Base-by-base conservation (phyloP, 768 basidiomycete genomes). In the Rossbeevera mucosa region DNA sequence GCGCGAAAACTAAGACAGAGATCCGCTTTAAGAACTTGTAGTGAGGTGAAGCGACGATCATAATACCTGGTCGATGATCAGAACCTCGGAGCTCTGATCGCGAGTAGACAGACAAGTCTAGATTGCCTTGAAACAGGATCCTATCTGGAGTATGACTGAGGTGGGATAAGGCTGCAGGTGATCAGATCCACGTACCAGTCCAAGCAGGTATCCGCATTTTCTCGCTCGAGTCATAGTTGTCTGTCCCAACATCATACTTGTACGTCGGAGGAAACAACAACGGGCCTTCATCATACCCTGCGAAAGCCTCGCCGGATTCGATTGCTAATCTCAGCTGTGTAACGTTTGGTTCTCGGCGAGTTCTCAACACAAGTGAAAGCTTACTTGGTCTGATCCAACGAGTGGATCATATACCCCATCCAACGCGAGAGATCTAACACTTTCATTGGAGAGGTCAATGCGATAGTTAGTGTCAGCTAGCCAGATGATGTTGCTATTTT, bases 201-300 rank as follows among this genome's bases (percentile, higher is more conserved):
- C 94, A 98, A 16, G 95, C 92, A 5, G 96, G 96, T 64, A 96
- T 87, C 22, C 96, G 81, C 80, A 86, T 82, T 74, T 98, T 99
- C 71, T 98, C 96, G 64, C 91, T 90, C 13, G 91, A 88, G 67
- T 99, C 96, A 66, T 97, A 99, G 44, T 77, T 76, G 56, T 96
- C 88, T 8, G 93, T 84, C 9, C 83, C 81, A 6, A 86, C 64
- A 63, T 88, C 85, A 63, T 94, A 98, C 57, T 91, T 89, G 73
- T 99, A 98, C 2, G 95, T 99, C 7, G 96, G 96, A 13, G 83
- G 76, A 73, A 99, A 99, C n/a, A 89, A 64, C 16, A 98, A 67
- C 0, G 91, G 90, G 0, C 92, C 95, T 69, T 99, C 96, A 50
- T 85, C 78, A 58, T 91, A 98, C 14, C 87, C 91, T 14, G 68